A percentile compares a stretch with the other conserved stretches of the same genome.
phyloP scores from a whole-genome alignment of 2,329 filamentous ascomycete genomes.

The Aspergillus thermomutatus region DNA sequence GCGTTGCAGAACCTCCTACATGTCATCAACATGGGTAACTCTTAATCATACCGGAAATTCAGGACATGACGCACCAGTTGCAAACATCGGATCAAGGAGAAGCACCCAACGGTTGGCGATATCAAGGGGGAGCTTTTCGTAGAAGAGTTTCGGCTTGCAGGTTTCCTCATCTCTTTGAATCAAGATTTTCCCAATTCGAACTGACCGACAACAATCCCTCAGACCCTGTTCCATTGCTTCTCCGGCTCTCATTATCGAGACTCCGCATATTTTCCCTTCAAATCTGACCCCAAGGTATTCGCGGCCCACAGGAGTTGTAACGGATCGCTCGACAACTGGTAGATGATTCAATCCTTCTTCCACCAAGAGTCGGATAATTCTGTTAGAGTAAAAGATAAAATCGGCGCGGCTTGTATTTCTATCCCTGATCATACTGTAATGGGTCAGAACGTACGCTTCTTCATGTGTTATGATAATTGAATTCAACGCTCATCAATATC shows the following conservation, averaged over 20 bases:
- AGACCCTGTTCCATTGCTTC: conserved; percentile 98
- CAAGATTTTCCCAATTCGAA: conserved; percentile 95
- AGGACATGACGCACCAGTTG: conserved; percentile 63
- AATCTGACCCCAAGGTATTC: conserved; percentile 90
- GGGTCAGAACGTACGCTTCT: conserved; percentile 5
- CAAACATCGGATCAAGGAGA: conserved; percentile 97
- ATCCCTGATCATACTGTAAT: conserved; percentile 84
- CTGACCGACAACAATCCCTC: conserved; percentile 94
- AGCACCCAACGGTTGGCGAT: conserved; percentile 92
- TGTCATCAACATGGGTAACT: conserved; percentile 6
- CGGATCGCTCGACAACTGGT: conserved; percentile 80
- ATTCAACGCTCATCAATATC: not conserved
- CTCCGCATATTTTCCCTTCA: conserved; percentile 96
- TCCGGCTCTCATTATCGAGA: conserved; percentile 96
- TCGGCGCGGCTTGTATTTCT: conserved; percentile 86
- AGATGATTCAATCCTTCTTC: conserved; percentile 97
- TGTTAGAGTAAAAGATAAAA: conserved; percentile 99
- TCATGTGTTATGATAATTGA: not conserved
- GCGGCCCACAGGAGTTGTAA: conserved; percentile 86
- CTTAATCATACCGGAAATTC: not conserved
- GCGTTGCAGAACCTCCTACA: conserved; percentile 85
- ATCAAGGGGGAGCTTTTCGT: conserved; percentile 94
- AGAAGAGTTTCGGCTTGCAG: conserved; percentile 85
- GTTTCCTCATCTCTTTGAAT: conserved; percentile 98
- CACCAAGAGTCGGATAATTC: conserved; percentile 92